phyloP scores from a whole-genome alignment of 305 asterid species.

The Rubia peregrina region DNA sequence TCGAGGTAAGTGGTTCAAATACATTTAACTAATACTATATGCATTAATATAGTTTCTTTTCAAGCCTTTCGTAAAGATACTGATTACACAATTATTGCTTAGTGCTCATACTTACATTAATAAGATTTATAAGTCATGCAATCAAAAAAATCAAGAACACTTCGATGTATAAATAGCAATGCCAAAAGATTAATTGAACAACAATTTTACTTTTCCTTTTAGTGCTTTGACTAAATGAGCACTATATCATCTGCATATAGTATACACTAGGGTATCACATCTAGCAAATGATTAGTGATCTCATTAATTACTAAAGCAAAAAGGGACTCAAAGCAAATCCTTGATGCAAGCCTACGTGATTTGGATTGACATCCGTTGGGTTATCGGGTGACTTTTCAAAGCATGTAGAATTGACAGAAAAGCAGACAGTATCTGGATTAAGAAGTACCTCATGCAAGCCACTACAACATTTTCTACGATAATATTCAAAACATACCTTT shows the following conservation, averaged over 20 bases:
- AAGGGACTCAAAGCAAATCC: neutral
- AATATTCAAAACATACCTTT: constrained; percentile 47
- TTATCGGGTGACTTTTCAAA: neutral
- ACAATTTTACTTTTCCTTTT: neutral
- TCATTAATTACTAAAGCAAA: neutral
- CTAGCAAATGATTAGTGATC: neutral
- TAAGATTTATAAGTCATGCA: neutral
- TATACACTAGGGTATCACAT: neutral
- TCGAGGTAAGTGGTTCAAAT: neutral
- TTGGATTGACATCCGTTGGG: neutral
- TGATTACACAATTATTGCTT: neutral
- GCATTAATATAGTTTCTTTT: neutral
- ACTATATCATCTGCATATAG: neutral
- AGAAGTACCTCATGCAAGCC: neutral
- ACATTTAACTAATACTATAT: neutral
- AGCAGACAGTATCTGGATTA: neutral
- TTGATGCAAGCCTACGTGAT: neutral
- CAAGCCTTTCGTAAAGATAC: neutral
- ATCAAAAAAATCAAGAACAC: neutral
- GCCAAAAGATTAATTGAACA: neutral
- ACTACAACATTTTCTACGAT: neutral
- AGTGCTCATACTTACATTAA: neutral
- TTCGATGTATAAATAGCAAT: neutral
- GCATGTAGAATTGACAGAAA: neutral
- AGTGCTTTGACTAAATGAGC: neutral